Evolutionary conservation across 305 asterid genomes (phyloP), one percentile per base, ranked within the genome.

Genomic region (Fraxinus platypoda): DNA sequence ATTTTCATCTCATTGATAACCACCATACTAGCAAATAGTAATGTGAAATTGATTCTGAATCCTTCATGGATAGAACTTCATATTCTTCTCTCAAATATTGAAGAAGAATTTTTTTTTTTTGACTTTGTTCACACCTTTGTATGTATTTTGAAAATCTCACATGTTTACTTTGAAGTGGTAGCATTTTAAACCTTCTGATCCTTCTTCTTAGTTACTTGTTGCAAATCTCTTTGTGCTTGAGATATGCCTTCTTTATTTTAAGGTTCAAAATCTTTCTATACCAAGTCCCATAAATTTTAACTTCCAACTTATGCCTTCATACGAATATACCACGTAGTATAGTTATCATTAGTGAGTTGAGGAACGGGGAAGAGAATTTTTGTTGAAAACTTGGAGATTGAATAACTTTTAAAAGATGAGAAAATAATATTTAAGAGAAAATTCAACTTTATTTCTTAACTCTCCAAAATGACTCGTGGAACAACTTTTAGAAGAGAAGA

Each of bases 181-280:
- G 66, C 68, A 57, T 57, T 19, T 57, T 13, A 57, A 8, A 57
- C 68, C 28, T 54, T 54, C 13, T 13, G 57, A 46, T 46, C 6
- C 57, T 13, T 19, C 85, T 0, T 54, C 66, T 6, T n/a, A 54
- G 2, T n/a, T n/a, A 21, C 25, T 57, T n/a, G 68, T 57, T n/a
- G 11, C 68, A n/a, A 57, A 7, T 57, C 68, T n/a, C 6, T 57
- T 6, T 57, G 28, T n/a, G 11, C 26, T 6, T 57, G 3, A 57
- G 11, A 57, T 2, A 57, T 19, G 12, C 68, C 68, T n/a, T 57
- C 26, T 57, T 57, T 7, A 5, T 15, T 6, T 54, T 41, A 41
- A 2, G 15, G 13, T 41, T 41, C 46, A 38, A 38, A 38, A 38
- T 94, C 78, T 13, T 3, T 57, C 1, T 6, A 11, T 57, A 57